Conservation (phyloP, 2,329 filamentous ascomycete genomes). For the Penicillium olsonii region DNA sequence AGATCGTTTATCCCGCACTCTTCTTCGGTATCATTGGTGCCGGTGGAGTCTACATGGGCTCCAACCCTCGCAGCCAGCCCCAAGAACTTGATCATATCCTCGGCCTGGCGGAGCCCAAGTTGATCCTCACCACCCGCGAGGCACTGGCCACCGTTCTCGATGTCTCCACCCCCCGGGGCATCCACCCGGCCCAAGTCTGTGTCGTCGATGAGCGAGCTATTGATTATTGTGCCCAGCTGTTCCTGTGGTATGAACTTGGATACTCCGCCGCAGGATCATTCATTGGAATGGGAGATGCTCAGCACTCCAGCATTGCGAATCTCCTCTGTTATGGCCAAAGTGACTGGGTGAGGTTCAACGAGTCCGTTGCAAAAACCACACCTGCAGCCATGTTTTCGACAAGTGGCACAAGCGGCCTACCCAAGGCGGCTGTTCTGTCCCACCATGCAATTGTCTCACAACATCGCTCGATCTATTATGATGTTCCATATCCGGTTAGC, state of each 20-base stretch:
- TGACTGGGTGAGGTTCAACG: slow-evolving; percentile 52
- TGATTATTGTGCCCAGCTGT: slow-evolving; percentile 32
- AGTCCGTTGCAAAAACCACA: slow-evolving; percentile 48
- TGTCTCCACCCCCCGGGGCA: slow-evolving; percentile 34
- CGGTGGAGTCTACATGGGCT: slow-evolving; percentile 53
- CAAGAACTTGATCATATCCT: slow-evolving; percentile 53
- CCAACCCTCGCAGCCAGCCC: slow-evolving; percentile 51
- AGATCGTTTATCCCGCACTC: slow-evolving; percentile 43
- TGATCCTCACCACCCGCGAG: slow-evolving; percentile 47
- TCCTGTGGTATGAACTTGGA: slow-evolving; percentile 27
- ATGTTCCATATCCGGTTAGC: slow-evolving; percentile 43
- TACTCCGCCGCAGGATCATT: slow-evolving; percentile 20
- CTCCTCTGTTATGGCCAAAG: slow-evolving; percentile 48
- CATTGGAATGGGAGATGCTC: slow-evolving; percentile 7
- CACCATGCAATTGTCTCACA: slow-evolving; percentile 61
- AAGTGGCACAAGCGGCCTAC: slow-evolving; percentile 62
- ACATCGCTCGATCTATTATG: slow-evolving; percentile 43
- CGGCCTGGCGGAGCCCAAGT: slow-evolving; percentile 44
- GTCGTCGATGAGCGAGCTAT: slow-evolving; percentile 36
- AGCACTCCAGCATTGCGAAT: slow-evolving; percentile 32
- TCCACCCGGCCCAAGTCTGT: slow-evolving; percentile 37
- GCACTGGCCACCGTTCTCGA: slow-evolving; percentile 40
- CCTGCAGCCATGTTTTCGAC: slow-evolving; percentile 55
- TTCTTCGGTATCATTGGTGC: slow-evolving; percentile 47
- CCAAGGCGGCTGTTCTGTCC: slow-evolving; percentile 61